These are phyloP conservation scores for Salix udensis DNA, from an alignment of 345 rosid species.

Conservation along the genomic window DNA sequence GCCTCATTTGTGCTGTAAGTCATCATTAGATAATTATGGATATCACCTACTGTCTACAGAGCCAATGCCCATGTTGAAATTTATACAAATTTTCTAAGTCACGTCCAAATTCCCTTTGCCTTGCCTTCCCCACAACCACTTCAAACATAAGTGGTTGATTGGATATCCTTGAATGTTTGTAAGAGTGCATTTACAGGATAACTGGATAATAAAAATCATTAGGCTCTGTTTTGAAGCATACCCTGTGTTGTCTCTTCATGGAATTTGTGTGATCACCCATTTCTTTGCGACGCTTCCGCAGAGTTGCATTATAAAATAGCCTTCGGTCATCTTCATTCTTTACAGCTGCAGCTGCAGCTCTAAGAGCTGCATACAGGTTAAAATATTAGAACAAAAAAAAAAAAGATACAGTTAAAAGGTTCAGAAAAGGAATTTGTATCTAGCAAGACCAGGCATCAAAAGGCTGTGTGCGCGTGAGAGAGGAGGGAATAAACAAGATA, in stretches of 20 bases:
- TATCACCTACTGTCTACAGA: background rate
- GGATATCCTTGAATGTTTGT: background rate
- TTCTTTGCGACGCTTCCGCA: slow-evolving; percentile 91
- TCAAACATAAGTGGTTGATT: background rate
- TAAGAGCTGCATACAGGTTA: slow-evolving; percentile 54
- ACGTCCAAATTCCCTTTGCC: background rate
- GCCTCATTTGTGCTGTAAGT: background rate
- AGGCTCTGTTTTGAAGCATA: slow-evolving; percentile 20
- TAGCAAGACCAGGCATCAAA: slow-evolving; percentile 9
- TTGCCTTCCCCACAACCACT: background rate
- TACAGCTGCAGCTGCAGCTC: slow-evolving; percentile 93
- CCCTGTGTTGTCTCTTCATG: slow-evolving; percentile 55
- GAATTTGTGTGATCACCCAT: slow-evolving; percentile 73
- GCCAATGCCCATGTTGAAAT: background rate
- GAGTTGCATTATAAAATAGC: slow-evolving; percentile 84
- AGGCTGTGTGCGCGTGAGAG: background rate
- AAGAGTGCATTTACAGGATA: background rate
- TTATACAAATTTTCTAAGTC: background rate
- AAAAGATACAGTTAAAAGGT: background rate
- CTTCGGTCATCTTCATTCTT: slow-evolving; percentile 89
- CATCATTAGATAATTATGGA: background rate
- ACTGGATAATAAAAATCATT: background rate
- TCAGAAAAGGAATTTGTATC: background rate
- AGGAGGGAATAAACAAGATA: background rate
- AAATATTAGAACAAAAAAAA: slow-evolving; percentile 5